These are phyloP conservation scores for Thelonectria rubi DNA, from an alignment of 2,329 filamentous ascomycete species.

Conservation along the genomic window DNA sequence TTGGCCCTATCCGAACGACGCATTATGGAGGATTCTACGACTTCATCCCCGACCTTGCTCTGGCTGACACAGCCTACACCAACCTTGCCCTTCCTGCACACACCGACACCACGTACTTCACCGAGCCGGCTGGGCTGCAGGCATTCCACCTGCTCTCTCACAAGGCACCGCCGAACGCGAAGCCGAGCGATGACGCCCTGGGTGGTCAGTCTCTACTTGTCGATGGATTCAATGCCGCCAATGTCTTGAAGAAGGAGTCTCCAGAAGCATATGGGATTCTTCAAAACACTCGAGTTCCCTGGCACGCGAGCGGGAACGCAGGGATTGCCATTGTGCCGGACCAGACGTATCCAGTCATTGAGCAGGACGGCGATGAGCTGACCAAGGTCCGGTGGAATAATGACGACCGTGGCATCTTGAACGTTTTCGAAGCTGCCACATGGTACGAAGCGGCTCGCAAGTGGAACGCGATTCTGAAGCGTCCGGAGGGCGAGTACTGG, in stretches of 20 bases:
- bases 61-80: slow-evolving; percentile 92
- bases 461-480: slow-evolving; percentile 75
- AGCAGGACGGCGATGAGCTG: slow-evolving; percentile 57
- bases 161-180: slow-evolving; percentile 52
- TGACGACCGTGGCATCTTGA: slow-evolving; percentile 79
- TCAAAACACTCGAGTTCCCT: slow-evolving; percentile 66
- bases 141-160: slow-evolving; percentile 90
- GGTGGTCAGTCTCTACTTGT: slow-evolving; percentile 86
- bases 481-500: slow-evolving; percentile 75
- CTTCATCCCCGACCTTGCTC: slow-evolving; percentile 87
- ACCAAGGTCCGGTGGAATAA: slow-evolving; percentile 90
- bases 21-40: slow-evolving; percentile 87
- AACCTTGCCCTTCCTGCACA: slow-evolving; percentile 83
- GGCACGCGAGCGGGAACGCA: slow-evolving; percentile 89
- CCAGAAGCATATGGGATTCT: slow-evolving; percentile 67
- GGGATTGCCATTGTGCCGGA: slow-evolving; percentile 83
- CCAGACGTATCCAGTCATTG: slow-evolving; percentile 75
- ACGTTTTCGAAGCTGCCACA: slow-evolving; percentile 46
- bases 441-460: slow-evolving; percentile 86
- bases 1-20: slow-evolving; percentile 87
- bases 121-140: slow-evolving; percentile 88
- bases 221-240: slow-evolving; percentile 82
- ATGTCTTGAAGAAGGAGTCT: slow-evolving; percentile 63
- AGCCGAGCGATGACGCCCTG: slow-evolving; percentile 47
- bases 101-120: slow-evolving; percentile 97